Percentiles rank a stretch among this genome's conserved stretches.
Conservation (phyloP, 2,329 filamentous ascomycete genomes). For the Bipolaris zeicola region DNA sequence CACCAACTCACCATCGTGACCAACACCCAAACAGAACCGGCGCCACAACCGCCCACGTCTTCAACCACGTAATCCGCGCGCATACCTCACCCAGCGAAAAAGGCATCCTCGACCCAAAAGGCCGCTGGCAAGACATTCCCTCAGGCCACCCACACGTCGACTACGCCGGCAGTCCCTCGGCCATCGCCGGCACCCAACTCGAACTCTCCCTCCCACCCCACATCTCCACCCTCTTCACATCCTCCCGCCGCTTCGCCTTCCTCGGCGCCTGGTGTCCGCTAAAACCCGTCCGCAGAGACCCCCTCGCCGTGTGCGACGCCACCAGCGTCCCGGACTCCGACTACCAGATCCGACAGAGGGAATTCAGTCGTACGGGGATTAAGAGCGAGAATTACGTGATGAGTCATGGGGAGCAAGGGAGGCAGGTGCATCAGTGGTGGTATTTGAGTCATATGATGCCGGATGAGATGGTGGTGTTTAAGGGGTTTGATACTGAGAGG, state of each 20-base stretch:
- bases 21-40: conserved; percentile 15
- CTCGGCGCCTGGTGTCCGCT: conserved; percentile 41
- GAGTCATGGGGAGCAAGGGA: conserved; percentile 13
- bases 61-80: conserved; percentile 48
- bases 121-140: conserved; percentile 48
- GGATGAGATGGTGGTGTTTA: conserved; percentile 34
- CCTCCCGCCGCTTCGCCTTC: conserved; percentile 30
- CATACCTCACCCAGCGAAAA: conserved; percentile 56
- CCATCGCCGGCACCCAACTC: conserved; percentile 18
- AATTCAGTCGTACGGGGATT: conserved; percentile 25
- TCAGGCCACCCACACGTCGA: conserved; percentile 30
- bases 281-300: conserved; percentile 28
- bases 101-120: conserved; percentile 49
- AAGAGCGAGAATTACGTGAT: conserved; percentile 26
- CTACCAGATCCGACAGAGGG: conserved; percentile 21
- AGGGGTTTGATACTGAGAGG: conserved; percentile 31
- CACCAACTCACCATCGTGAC: background rate
- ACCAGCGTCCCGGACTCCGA: conserved; percentile 24
- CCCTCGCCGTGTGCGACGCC: conserved; percentile 33
- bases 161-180: conserved; percentile 19
- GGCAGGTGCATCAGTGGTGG: conserved; percentile 32
- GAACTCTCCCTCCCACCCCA: conserved; percentile 24
- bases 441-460: conserved; percentile 32
- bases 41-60: conserved; percentile 35
- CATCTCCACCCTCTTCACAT: conserved; percentile 7